Percentiles rank a stretch among this genome's conserved stretches.
Evolutionary conservation across 164 flowering plant species (phyloP).

Genomic region (Warburgia ugandensis): DNA sequence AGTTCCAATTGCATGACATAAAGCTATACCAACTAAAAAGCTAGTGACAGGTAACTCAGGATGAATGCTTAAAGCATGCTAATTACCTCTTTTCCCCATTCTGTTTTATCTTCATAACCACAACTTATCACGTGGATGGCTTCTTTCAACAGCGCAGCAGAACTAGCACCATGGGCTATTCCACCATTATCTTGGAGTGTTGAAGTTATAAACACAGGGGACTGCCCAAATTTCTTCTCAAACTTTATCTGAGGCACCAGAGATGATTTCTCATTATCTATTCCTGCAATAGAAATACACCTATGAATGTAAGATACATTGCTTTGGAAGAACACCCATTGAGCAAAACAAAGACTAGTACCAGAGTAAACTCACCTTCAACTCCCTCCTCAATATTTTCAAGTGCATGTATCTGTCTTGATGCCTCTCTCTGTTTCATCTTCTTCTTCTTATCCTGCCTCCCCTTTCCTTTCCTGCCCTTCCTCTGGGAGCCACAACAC

Average conservation of each 20-base stretch:
- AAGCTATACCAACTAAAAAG: neutral
- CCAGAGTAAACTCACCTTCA: slow-evolving; percentile 47
- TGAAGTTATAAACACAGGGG: slow-evolving; percentile 53
- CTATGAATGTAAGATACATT: neutral
- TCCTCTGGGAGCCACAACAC: slow-evolving; percentile 64
- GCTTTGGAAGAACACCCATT: neutral
- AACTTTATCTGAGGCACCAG: slow-evolving; percentile 38
- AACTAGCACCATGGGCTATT: slow-evolving; percentile 29
- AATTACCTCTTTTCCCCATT: slow-evolving; percentile 68
- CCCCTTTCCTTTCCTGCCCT: slow-evolving; percentile 31
- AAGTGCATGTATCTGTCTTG: slow-evolving; percentile 57
- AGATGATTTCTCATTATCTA: slow-evolving; percentile 36
- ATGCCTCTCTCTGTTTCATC: slow-evolving; percentile 41
- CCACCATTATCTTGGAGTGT: slow-evolving; percentile 55
- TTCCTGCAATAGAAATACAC: slow-evolving; percentile 20
- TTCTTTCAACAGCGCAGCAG: slow-evolving; percentile 55
- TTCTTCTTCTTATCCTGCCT: slow-evolving; percentile 28
- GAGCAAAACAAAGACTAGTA: neutral
- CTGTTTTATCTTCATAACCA: slow-evolving; percentile 67
- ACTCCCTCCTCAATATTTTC: slow-evolving; percentile 94
- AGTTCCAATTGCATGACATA: neutral
- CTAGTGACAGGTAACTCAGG: too few species aligned
- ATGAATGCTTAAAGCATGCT: neutral
- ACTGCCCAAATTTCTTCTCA: slow-evolving; percentile 66
- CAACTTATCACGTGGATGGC: slow-evolving; percentile 70